Percentiles rank a stretch among this genome's conserved stretches.
Conservation (phyloP, 164 flowering plant species). For the Houttuynia cordata region DNA sequence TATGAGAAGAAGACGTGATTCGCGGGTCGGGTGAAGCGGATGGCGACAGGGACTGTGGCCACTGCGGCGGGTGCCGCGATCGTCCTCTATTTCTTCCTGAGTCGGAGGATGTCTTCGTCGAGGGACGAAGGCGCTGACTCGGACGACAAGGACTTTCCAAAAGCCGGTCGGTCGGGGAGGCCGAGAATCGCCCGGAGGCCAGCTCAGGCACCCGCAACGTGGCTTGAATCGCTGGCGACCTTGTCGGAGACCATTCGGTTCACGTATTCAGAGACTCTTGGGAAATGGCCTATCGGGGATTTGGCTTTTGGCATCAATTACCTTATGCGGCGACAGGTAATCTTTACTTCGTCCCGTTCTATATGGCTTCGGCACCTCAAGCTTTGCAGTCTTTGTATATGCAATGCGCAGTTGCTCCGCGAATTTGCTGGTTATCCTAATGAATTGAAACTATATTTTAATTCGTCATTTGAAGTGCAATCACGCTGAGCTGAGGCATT, state of each 20-base stretch:
- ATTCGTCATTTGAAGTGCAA: too few relatives aligned
- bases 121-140: slow-evolving; percentile 17
- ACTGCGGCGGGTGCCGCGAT: slow-evolving; percentile 63
- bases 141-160: slow-evolving; percentile 18
- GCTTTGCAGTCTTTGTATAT: not conserved
- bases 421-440: too few relatives aligned
- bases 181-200: slow-evolving; percentile 40
- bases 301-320: slow-evolving; percentile 94
- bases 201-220: slow-evolving; percentile 87
- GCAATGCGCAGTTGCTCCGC: too few relatives aligned
- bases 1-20: not conserved
- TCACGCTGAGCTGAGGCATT: too few relatives aligned
- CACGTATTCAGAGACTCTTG: slow-evolving; percentile 87
- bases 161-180: slow-evolving; percentile 24
- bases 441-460: too few relatives aligned
- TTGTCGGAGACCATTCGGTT: slow-evolving; percentile 81
- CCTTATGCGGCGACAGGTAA: slow-evolving; percentile 75
- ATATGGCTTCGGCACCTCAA: not conserved
- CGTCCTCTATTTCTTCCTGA: slow-evolving; percentile 33
- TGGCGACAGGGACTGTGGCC: slow-evolving; percentile 60
- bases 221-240: slow-evolving; percentile 65
- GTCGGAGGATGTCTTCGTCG: slow-evolving; percentile 22
- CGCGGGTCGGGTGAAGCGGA: slow-evolving; percentile 4
- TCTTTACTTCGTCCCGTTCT: not conserved
- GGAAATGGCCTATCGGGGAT: slow-evolving; percentile 96